Conservation (phyloP, 768 basidiomycete genomes). For the Ramaria sp. region DNA sequence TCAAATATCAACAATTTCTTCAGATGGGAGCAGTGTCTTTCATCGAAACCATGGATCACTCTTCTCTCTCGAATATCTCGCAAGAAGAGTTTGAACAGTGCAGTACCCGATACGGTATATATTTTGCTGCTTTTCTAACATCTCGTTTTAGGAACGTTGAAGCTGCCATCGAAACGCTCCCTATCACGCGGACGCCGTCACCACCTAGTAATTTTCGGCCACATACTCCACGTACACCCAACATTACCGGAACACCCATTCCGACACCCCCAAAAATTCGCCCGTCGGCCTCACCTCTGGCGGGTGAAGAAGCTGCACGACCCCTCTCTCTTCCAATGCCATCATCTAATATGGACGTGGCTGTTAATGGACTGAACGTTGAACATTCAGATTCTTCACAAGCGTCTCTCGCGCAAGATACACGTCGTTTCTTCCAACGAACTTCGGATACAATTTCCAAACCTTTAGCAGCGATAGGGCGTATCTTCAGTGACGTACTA, state of each 20-base stretch:
- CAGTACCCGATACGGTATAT: slow-evolving; percentile 6
- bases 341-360: slow-evolving; percentile 26
- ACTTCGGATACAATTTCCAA: slow-evolving; percentile 88
- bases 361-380: neutral
- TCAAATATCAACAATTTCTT: neutral
- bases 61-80: slow-evolving; percentile 85
- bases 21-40: slow-evolving; percentile 96
- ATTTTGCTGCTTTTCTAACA: neutral
- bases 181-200: slow-evolving; percentile 22
- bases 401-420: slow-evolving; percentile 50
- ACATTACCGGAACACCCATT: neutral
- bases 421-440: slow-evolving; percentile 72
- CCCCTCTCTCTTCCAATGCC: slow-evolving; percentile 55
- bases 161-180: slow-evolving; percentile 40
- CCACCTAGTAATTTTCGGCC: slow-evolving; percentile 20
- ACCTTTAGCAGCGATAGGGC: slow-evolving; percentile 79
- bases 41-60: slow-evolving; percentile 97
- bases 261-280: slow-evolving; percentile 9
- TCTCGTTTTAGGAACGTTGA: slow-evolving; percentile 42
- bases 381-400: neutral
- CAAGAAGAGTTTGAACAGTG: slow-evolving; percentile 88
- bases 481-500: slow-evolving; percentile 78
- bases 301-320: slow-evolving; percentile 84
- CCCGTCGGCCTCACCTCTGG: slow-evolving; percentile 31
- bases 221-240: slow-evolving; percentile 12